These are phyloP conservation scores for Pseudovirgaria hyperparasitica DNA, from an alignment of 2,329 filamentous ascomycete species.

Conservation along the genomic window DNA sequence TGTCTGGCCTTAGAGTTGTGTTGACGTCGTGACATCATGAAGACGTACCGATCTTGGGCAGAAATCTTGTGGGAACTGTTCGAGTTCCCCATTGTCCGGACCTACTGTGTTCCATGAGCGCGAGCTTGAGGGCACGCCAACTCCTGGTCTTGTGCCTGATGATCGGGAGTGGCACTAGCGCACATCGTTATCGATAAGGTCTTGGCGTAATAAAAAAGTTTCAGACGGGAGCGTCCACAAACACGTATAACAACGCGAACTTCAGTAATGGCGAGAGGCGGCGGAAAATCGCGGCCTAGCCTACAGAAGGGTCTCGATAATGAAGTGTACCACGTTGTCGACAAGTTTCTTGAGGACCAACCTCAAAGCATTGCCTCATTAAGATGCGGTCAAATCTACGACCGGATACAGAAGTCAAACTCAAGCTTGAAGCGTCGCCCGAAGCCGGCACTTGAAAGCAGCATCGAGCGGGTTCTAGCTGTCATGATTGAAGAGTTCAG, in stretches of 20 bases:
- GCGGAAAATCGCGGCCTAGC: slow-evolving; percentile 13
- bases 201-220: too few relatives aligned
- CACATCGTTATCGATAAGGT: slow-evolving; percentile 17
- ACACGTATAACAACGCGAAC: not conserved
- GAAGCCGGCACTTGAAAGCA: slow-evolving; percentile 70
- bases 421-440: slow-evolving; percentile 73
- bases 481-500: slow-evolving; percentile 54
- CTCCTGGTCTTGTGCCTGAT: slow-evolving; percentile 5
- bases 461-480: slow-evolving; percentile 69
- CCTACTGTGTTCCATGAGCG: slow-evolving; percentile 11
- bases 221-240: too few relatives aligned
- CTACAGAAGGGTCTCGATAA: slow-evolving; percentile 29
- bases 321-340: slow-evolving; percentile 62
- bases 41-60: slow-evolving; percentile 70
- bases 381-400: slow-evolving; percentile 54
- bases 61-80: slow-evolving; percentile 53
- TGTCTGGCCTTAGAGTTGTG: slow-evolving; percentile 26
- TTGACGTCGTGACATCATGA: not conserved
- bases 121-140: slow-evolving; percentile 7
- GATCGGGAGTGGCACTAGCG: slow-evolving; percentile 1
- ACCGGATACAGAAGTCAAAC: slow-evolving; percentile 72
- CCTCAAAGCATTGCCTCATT: slow-evolving; percentile 34
- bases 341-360: slow-evolving; percentile 60
- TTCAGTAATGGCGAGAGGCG: slow-evolving; percentile 16
- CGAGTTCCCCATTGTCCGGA: slow-evolving; percentile 48